Evolutionary conservation across 2,329 filamentous ascomycete species (phyloP), one percentile per base, ranked within the genome.

Genomic region (Fusarium sp.): DNA sequence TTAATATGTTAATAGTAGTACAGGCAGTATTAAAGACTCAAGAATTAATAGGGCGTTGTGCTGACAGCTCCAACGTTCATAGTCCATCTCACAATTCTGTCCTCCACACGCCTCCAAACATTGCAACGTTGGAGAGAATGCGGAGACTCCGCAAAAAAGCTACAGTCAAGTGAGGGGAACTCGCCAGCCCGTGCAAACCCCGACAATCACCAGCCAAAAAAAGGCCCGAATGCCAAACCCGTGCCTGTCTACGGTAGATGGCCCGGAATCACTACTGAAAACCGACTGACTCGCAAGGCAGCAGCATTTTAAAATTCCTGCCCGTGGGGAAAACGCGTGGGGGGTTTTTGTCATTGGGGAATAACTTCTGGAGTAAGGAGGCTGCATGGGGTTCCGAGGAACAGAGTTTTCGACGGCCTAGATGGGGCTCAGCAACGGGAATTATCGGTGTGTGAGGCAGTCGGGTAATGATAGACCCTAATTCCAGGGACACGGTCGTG

Each of bases 121-220:
- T 23, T 33, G 18, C n/a, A 59, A 46, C 23, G 52, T 73, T 73
- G 70, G 70, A 73, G 66, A 66, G 51, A 57, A 67, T 73, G 70
- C 70, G 70, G 70, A 73, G 70, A 42, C 70, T 73, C 70, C 70
- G 70, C 70, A 73, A 66, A 59, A 39, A 42, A 8, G 18, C 9
- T 5, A 27, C 4, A 35, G 37, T 23, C 27, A 46, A 63, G 44
- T 69, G 66, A 69, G 54, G 58, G 56, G 48, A 44, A 52, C 16
- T 18, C 25, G 15, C n/a, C 18, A 55, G 63, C 23, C 69, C 57
- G 41, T 55, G 64, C 60, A 49, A 64, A 51, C 51, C 60, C 52
- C 51, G 33, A 19, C 11, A 27, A 23, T 27, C n/a, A 45, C 35
- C 23, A 38, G 33, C 12, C 19, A n/a, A 23, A 9, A 69, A 55